Percentiles rank a stretch among this genome's conserved stretches.
phyloP scores from a whole-genome alignment of 257 asterid species.

The Petrea volubilis region DNA sequence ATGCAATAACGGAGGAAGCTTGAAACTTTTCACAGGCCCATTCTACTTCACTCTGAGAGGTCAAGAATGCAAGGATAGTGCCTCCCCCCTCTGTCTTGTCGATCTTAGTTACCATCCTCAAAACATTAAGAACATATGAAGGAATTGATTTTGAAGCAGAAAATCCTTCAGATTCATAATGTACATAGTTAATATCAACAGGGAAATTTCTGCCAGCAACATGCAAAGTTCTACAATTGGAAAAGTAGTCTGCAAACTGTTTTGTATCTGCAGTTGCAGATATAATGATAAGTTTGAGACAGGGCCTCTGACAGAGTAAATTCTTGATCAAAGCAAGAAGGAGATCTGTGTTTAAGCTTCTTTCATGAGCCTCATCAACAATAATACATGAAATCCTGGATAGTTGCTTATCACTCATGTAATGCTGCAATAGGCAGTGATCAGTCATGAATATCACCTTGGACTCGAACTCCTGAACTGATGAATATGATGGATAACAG shows the following conservation, averaged over 20 bases:
- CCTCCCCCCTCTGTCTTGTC: slow-evolving; percentile 66
- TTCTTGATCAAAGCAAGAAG: slow-evolving; percentile 80
- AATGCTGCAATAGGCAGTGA: slow-evolving; percentile 84
- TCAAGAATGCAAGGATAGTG: slow-evolving; percentile 90
- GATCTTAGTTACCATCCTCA: slow-evolving; percentile 60
- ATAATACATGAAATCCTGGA: slow-evolving; percentile 76
- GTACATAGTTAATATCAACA: slow-evolving; percentile 68
- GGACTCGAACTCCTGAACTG: slow-evolving; percentile 50
- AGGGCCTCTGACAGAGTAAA: slow-evolving; percentile 61
- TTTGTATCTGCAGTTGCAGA: slow-evolving; percentile 93
- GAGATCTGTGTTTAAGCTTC: slow-evolving; percentile 93
- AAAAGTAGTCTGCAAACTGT: slow-evolving; percentile 73
- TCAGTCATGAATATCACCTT: slow-evolving; percentile 79
- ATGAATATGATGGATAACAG: slow-evolving; percentile 64
- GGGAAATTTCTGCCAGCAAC: slow-evolving; percentile 84
- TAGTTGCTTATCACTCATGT: slow-evolving; percentile 67
- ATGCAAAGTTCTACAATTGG: slow-evolving; percentile 63
- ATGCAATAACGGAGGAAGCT: slow-evolving; percentile 46
- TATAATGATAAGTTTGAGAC: slow-evolving; percentile 84
- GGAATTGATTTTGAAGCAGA: slow-evolving; percentile 44
- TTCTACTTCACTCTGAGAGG: slow-evolving; percentile 95
- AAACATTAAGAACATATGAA: slow-evolving; percentile 65
- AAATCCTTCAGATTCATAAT: slow-evolving; percentile 48
- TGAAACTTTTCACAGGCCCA: slow-evolving; percentile 89
- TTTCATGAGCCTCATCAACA: slow-evolving; percentile 98